These are phyloP conservation scores for Mrakia gelida DNA, from an alignment of 768 basidiomycete species.

Conservation along the genomic window DNA sequence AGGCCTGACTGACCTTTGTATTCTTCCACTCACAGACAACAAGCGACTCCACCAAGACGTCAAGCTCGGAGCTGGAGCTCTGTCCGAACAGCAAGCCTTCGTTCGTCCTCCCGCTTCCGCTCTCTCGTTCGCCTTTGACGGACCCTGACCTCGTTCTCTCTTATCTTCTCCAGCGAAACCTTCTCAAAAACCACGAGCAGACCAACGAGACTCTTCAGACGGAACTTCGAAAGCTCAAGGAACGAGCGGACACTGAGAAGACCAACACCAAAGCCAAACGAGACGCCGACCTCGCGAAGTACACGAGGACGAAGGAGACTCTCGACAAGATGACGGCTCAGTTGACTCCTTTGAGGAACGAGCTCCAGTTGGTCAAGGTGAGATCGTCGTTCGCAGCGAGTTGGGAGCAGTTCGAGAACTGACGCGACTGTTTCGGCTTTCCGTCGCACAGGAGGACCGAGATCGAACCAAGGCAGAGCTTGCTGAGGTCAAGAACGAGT, in stretches of 20 bases:
- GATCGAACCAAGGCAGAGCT: constrained; percentile 5
- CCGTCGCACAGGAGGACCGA: background rate
- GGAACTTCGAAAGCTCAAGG: constrained; percentile 19
- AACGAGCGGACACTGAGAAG: constrained; percentile 15
- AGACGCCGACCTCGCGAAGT: constrained; percentile 9
- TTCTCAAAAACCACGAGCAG: background rate
- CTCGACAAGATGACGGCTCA: constrained; percentile 9
- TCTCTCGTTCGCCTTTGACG: too few species aligned
- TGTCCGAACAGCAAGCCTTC: constrained; percentile 6
- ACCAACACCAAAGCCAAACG: constrained; percentile 19
- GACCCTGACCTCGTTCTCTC: background rate
- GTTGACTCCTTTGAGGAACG: constrained; percentile 12
- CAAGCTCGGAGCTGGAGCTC: background rate
- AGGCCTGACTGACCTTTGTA: background rate
- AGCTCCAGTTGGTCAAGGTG: constrained; percentile 5
- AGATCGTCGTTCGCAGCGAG: too few species aligned
- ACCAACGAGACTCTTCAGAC: background rate
- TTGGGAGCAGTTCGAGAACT: background rate
- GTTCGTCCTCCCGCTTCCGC: background rate
- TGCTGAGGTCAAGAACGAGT: constrained; percentile 11
- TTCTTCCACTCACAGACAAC: constrained; percentile 6
- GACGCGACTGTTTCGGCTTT: background rate
- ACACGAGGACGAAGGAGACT: constrained; percentile 10
- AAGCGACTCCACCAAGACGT: constrained; percentile 11
- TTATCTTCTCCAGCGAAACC: background rate